A percentile compares a stretch with the other conserved stretches of the same genome.
Evolutionary conservation across 2,329 filamentous ascomycete species (phyloP).

Genomic region (Ophiostoma piceae): DNA sequence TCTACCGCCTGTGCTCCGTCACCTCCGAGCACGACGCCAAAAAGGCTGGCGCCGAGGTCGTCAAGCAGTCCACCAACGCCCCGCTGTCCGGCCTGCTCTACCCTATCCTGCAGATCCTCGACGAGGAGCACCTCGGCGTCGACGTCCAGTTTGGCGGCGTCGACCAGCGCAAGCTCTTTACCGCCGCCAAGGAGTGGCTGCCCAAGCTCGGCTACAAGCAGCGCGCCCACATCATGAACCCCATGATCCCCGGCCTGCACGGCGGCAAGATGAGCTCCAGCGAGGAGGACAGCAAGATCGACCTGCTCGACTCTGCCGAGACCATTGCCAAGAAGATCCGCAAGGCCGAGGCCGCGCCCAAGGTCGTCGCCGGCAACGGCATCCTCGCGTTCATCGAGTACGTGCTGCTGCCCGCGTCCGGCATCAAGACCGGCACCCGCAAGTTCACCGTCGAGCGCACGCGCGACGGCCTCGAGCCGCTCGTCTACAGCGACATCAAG

Average conservation of each 20-base stretch:
- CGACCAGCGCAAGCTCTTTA: constrained; percentile 88
- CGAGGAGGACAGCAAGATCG: constrained; percentile 78
- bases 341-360: constrained; percentile 75
- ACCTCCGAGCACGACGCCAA: constrained; percentile 76
- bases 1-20: constrained; percentile 68
- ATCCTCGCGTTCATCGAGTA: constrained; percentile 81
- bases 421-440: constrained; percentile 51
- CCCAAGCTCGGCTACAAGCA: constrained; percentile 80
- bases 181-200: constrained; percentile 75
- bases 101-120: constrained; percentile 81
- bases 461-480: constrained; percentile 61
- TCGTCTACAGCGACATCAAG: constrained; percentile 72
- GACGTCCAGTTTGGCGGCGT: constrained; percentile 81
- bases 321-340: constrained; percentile 74
- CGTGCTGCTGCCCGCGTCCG: constrained; percentile 72
- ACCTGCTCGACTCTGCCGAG: constrained; percentile 77
- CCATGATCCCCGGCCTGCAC: constrained; percentile 83
- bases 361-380: constrained; percentile 76
- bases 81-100: constrained; percentile 72
- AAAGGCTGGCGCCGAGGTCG: constrained; percentile 86
- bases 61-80: constrained; percentile 82
- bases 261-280: constrained; percentile 84
- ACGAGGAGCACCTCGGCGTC: constrained; percentile 82
- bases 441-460: constrained; percentile 64
- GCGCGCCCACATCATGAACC: constrained; percentile 53